These are phyloP conservation scores for Carpinus fangiana DNA, from an alignment of 306 rosid genomes.

Conservation along the genomic window DNA sequence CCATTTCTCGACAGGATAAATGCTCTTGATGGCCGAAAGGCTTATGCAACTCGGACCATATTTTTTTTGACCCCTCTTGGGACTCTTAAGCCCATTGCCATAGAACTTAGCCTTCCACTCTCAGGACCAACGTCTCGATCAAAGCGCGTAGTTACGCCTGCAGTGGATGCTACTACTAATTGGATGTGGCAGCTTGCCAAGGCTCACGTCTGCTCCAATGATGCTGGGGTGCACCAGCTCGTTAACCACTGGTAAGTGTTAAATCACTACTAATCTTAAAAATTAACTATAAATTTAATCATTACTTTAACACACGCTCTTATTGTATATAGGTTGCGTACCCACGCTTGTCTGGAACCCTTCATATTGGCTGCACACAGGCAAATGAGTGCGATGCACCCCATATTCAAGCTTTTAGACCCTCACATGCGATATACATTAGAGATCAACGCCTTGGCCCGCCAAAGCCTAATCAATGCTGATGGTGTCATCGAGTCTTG, in stretches of 20 bases:
- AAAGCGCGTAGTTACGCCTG: slow-evolving; percentile 70
- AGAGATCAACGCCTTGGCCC: slow-evolving; percentile 80
- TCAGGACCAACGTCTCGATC: slow-evolving; percentile 54
- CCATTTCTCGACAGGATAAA: slow-evolving; percentile 84
- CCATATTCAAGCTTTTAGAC: slow-evolving; percentile 78
- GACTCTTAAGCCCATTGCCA: slow-evolving; percentile 83
- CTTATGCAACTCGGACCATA: slow-evolving; percentile 85
- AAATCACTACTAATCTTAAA: background rate
- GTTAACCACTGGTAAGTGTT: slow-evolving; percentile 77
- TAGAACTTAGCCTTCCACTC: slow-evolving; percentile 84
- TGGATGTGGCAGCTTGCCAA: slow-evolving; percentile 97
- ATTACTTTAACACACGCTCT: too few species aligned
- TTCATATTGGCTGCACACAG: slow-evolving; percentile 86
- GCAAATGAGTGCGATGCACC: slow-evolving; percentile 92
- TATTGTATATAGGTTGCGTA: slow-evolving; percentile 57
- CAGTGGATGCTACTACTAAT: slow-evolving; percentile 71
- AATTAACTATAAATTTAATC: too few species aligned
- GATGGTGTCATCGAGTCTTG: slow-evolving; percentile 79
- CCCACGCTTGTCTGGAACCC: slow-evolving; percentile 80
- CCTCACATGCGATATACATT: slow-evolving; percentile 97
- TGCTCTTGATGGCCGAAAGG: slow-evolving; percentile 82
- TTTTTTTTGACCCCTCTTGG: slow-evolving; percentile 63
- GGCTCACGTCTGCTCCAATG: slow-evolving; percentile 86
- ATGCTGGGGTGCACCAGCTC: slow-evolving; percentile 96
- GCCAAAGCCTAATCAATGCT: slow-evolving; percentile 64